Evolutionary conservation across 495 filamentous ascomycete species (phyloP).

Genomic region (Penicillium roqueforti): DNA sequence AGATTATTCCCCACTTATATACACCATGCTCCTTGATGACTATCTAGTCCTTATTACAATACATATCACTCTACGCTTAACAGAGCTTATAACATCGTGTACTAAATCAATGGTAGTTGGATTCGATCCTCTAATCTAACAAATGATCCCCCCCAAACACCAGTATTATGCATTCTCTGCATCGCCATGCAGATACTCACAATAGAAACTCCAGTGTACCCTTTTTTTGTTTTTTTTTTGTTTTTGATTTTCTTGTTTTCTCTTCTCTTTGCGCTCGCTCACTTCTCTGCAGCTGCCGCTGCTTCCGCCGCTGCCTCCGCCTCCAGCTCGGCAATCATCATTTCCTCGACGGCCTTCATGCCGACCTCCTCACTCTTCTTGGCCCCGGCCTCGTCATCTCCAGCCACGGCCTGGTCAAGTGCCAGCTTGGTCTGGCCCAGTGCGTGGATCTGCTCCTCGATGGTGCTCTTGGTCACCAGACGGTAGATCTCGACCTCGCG

Average conservation of each 20-base stretch:
- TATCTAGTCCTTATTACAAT: not conserved
- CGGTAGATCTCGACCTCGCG: constrained; percentile 81
- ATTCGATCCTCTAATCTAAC: constrained; percentile 4
- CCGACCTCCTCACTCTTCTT: constrained; percentile 54
- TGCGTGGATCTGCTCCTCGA: constrained; percentile 89
- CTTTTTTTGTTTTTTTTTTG: not conserved
- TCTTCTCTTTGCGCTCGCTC: constrained; percentile 14
- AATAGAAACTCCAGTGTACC: not conserved
- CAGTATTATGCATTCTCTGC: not conserved
- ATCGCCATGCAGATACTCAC: not conserved
- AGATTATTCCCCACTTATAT: constrained; percentile 16
- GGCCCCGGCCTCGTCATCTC: constrained; percentile 47
- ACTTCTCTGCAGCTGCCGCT: too few species aligned
- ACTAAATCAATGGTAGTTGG: not conserved
- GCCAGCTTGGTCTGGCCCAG: constrained; percentile 87
- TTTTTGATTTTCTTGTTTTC: too few species aligned
- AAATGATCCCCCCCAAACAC: constrained; percentile 2
- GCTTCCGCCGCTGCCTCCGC: too few species aligned
- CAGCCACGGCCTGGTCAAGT: constrained; percentile 81
- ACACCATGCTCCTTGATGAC: not conserved
- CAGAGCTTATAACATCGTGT: not conserved
- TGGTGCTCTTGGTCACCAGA: constrained; percentile 75
- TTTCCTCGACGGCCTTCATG: constrained; percentile 59
- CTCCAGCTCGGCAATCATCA: constrained; percentile 44
- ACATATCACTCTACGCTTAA: not conserved